phyloP scores from a whole-genome alignment of 169 alveolate species.

The Neospora caninum region DNA sequence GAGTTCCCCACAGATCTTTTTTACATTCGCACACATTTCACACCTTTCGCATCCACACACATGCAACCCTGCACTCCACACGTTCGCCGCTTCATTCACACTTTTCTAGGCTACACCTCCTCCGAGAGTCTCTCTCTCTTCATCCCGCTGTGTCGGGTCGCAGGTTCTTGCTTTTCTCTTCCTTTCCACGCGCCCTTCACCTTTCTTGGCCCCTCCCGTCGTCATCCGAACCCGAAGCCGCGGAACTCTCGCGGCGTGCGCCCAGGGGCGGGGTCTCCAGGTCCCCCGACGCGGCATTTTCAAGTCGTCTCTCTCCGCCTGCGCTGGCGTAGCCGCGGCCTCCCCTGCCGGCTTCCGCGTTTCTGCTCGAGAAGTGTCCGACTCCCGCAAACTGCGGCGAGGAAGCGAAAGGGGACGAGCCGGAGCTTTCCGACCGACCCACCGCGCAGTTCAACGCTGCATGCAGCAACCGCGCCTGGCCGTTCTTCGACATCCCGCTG shows the following conservation, averaged over 20 bases:
- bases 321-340: background rate
- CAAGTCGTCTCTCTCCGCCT: background rate
- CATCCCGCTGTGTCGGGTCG: no score
- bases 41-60: no score
- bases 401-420: background rate
- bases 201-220: no score
- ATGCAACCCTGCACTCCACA: no score
- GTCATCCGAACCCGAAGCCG: background rate
- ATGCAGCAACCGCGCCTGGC: conserved; percentile 60
- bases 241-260: background rate
- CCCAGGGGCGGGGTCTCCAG: background rate
- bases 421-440: background rate
- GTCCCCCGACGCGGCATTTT: background rate
- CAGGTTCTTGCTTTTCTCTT: no score
- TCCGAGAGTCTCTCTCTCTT: background rate
- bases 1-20: no score
- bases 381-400: background rate
- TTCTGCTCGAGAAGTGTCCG: background rate
- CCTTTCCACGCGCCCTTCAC: no score
- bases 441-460: conserved; percentile 53
- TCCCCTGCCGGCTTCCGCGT: background rate
- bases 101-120: background rate
- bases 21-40: no score
- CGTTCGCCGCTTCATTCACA: no score
- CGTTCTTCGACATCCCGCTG: conserved; percentile 40